phyloP scores from a whole-genome alignment of 768 basidiomycete species.

The Hericium erinaceus region DNA sequence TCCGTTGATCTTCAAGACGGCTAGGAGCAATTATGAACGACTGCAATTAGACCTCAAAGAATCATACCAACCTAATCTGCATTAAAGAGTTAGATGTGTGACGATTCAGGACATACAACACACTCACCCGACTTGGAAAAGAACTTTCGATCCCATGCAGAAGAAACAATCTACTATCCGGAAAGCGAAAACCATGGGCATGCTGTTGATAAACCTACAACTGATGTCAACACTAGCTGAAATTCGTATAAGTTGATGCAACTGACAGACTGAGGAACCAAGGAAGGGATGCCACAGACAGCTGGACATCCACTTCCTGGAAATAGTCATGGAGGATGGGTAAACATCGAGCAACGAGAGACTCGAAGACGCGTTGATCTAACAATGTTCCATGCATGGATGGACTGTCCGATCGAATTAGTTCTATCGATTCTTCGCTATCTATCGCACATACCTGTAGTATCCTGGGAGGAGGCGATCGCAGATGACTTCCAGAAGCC shows the following conservation, averaged over 20 bases:
- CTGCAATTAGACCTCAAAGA: neutral
- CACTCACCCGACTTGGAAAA: conserved; percentile 95
- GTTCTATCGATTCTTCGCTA: neutral
- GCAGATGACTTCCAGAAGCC: conserved; percentile 91
- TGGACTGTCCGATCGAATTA: conserved; percentile 39
- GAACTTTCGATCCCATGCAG: conserved; percentile 96
- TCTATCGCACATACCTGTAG: conserved; percentile 59
- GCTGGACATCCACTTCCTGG: conserved; percentile 82
- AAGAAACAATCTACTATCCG: conserved; percentile 96
- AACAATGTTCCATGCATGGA: conserved; percentile 98
- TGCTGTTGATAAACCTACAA: conserved; percentile 76
- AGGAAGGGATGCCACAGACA: conserved; percentile 92
- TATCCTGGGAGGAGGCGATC: conserved; percentile 95
- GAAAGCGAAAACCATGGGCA: conserved; percentile 98
- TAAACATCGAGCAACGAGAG: conserved; percentile 79
- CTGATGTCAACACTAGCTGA: neutral
- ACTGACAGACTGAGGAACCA: conserved; percentile 97
- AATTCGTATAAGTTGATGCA: conserved; percentile 16
- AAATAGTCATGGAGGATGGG: conserved; percentile 95
- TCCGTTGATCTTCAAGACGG: conserved; percentile 96
- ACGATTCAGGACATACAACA: neutral
- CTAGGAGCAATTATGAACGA: conserved; percentile 26
- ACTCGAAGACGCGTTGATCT: conserved; percentile 97
- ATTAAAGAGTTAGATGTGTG: conserved; percentile 5
- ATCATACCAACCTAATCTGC: conserved; percentile 45